Percentiles rank a stretch among this genome's conserved stretches.
phyloP scores from a whole-genome alignment of 768 basidiomycete genomes.

The Auriscalpium orientale region DNA sequence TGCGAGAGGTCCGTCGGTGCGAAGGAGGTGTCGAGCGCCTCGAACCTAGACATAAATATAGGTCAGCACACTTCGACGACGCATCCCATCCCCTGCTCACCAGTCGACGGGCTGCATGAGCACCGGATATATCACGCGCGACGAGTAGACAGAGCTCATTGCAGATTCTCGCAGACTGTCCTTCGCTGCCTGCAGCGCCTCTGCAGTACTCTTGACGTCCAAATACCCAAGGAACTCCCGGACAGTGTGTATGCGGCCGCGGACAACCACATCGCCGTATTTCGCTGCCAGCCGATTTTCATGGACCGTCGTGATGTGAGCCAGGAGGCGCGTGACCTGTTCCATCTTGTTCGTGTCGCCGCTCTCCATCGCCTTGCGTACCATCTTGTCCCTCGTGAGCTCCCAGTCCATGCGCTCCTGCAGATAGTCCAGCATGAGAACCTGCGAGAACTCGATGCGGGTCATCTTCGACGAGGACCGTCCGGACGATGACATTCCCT shows the following conservation, averaged over 20 bases:
- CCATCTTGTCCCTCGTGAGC: conserved; percentile 21
- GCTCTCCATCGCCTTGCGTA: conserved; percentile 13
- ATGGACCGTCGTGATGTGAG: conserved; percentile 21
- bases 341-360: conserved; percentile 10
- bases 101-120: conserved; percentile 23
- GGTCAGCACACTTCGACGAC: background rate
- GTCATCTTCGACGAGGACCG: conserved; percentile 14
- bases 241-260: conserved; percentile 22
- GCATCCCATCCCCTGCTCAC: background rate
- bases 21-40: conserved; percentile 22
- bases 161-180: conserved; percentile 22
- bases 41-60: conserved; percentile 5
- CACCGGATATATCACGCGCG: conserved; percentile 21
- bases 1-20: conserved; percentile 22
- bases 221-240: conserved; percentile 24
- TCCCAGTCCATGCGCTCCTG: conserved; percentile 24
- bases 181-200: conserved; percentile 18
- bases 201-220: background rate
- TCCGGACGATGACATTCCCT: background rate
- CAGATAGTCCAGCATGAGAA: conserved; percentile 23
- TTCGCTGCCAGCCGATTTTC: conserved; percentile 22
- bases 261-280: conserved; percentile 23
- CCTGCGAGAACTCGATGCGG: conserved; percentile 22
- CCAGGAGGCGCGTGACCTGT: conserved; percentile 18
- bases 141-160: conserved; percentile 21